Conservation (phyloP, 441 rosid genomes). For the Flueggea neowawraea region DNA sequence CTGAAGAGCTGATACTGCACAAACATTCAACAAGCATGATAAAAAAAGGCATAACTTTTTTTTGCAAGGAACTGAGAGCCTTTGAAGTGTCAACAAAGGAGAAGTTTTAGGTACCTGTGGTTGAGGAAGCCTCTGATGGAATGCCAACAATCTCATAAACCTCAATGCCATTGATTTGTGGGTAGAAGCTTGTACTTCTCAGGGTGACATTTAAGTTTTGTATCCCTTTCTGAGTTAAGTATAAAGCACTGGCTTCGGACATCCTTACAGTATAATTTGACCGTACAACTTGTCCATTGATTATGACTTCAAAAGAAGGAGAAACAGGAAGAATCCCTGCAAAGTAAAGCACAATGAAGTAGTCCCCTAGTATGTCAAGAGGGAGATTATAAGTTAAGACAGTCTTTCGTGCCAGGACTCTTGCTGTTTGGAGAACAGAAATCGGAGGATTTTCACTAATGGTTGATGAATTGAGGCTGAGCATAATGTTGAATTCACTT, state of each 20-base stretch:
- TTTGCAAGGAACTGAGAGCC: neutral
- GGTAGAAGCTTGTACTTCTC: constrained; percentile 45
- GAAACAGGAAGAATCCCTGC: constrained; percentile 78
- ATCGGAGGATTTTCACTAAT: constrained; percentile 60
- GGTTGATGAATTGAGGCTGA: constrained; percentile 32
- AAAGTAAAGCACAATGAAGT: constrained; percentile 72
- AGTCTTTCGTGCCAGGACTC: constrained; percentile 59
- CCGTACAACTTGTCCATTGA: constrained; percentile 52
- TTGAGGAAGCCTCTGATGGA: constrained; percentile 76
- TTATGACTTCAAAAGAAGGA: constrained; percentile 56
- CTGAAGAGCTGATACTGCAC: constrained; percentile 87
- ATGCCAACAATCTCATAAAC: constrained; percentile 62
- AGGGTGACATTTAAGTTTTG: constrained; percentile 58
- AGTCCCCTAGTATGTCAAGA: constrained; percentile 46
- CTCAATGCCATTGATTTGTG: constrained; percentile 76
- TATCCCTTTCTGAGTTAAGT: constrained; percentile 40
- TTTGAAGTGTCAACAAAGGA: constrained; percentile 3
- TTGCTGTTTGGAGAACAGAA: constrained; percentile 70
- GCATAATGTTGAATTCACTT: constrained; percentile 29
- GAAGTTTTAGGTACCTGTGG: constrained; percentile 53
- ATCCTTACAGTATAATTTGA: constrained; percentile 46
- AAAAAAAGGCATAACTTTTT: constrained; percentile 10
- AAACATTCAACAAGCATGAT: constrained; percentile 7
- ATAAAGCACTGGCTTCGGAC: constrained; percentile 48
- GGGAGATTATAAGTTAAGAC: constrained; percentile 54